Evolutionary conservation across 805 yeast species (phyloP), one percentile per base, ranked within the genome.

Genomic region (Candida silvatica): DNA sequence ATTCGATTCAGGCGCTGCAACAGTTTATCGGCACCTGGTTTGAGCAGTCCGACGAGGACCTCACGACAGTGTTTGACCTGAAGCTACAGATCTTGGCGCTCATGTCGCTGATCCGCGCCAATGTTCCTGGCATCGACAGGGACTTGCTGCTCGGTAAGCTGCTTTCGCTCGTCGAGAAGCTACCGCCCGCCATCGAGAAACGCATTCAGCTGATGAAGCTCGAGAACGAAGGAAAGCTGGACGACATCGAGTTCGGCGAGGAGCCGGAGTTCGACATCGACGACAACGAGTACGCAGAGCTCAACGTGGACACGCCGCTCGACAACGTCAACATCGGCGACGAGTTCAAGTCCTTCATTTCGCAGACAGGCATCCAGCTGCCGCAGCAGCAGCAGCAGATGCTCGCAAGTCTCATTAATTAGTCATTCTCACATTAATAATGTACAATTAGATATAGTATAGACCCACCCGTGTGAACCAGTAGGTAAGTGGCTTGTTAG

Each of bases 61-160:
- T 69, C 52, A 66, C 61, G 37, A 71, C 77, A 39, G 77, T 71
- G 16, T 71, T 69, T 42, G 78, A 76, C 19, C 61, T 74, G 41
- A 73, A 72, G 45, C 52, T 72, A 30, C 75, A 73, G 50, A 65
- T 69, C 5, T 50, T 73, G 47, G 66, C 74, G 1, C 49, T 69
- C 29, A 54, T 67, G 27, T 45, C 70, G 2, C 47, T 70, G 15
- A 41, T 69, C 14, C 47, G 58, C 11, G 61, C 59, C 5, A 56
- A 59, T 62, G 61, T 42, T 14, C 43, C 44, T 17, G 35, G 27
- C 3, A 27, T 43, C n/a, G 37, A 41, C 45, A 41, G 37, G 22
- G 38, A 44, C n/a, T 33, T 35, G 2, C 28, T 55, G 16, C 29
- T 52, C 25, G 62, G 58, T 36, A 58, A 66, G 41, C 52, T 69